These are phyloP conservation scores for Hyaloperonospora arabidopsidis DNA, from an alignment of 352 stramenopile species.

Conservation along the genomic window DNA sequence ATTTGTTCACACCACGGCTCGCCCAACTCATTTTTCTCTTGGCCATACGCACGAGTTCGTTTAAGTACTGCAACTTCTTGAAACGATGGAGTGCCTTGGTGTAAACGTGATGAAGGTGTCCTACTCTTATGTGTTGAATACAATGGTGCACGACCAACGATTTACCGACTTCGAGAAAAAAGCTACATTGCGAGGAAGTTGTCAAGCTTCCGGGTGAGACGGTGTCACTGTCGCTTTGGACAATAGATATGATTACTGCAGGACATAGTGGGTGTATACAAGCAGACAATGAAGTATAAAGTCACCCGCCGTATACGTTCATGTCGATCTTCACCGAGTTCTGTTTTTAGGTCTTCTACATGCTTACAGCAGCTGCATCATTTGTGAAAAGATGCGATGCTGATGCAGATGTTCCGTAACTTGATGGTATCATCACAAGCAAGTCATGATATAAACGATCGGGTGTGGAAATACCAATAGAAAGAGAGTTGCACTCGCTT, in stretches of 20 bases:
- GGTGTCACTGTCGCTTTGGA: conserved; percentile 44
- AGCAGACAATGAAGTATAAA: conserved; percentile 64
- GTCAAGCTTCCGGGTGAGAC: conserved; percentile 29
- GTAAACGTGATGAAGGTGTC: conserved; percentile 39
- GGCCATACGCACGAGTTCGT: conserved; percentile 36
- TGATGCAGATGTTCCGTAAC: conserved; percentile 48
- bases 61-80: conserved; percentile 28
- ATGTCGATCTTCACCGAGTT: conserved; percentile 49
- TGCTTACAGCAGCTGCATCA: conserved; percentile 53
- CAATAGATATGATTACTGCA: conserved; percentile 50
- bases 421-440: conserved; percentile 36
- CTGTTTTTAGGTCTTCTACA: conserved; percentile 61
- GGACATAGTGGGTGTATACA: conserved; percentile 41
- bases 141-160: conserved; percentile 48
- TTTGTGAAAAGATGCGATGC: conserved; percentile 33
- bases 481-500: conserved; percentile 35
- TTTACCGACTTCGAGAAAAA: conserved; percentile 35
- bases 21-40: conserved; percentile 42
- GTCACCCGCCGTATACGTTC: conserved; percentile 25
- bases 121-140: conserved; percentile 53
- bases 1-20: conserved; percentile 35
- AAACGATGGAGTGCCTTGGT: conserved; percentile 24
- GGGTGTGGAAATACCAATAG: conserved; percentile 53
- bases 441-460: conserved; percentile 37
- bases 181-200: conserved; percentile 50